Base-by-base conservation (phyloP, 441 rosid genomes). In the Croton laevigatus region DNA sequence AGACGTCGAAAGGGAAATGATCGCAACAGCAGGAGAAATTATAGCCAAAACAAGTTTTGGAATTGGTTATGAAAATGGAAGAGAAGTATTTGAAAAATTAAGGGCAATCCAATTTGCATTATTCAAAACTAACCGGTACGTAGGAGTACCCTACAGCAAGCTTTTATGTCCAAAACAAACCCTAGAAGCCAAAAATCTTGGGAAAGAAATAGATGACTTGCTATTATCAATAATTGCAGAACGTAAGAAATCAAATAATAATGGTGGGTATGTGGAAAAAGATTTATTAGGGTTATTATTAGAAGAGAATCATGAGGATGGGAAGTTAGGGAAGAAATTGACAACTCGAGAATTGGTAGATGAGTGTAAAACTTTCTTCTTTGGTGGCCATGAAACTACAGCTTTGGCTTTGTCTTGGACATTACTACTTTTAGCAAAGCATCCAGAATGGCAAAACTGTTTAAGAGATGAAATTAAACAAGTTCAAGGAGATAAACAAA, bases 301-400 rank as follows among this genome's bases (percentile, higher is more conserved):
- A 11, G 77, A 81, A 60, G 86, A 66, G 22, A 78, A 66, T 53
- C 71, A 61, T 5, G 74, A 65, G 0, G 89, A 85, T 19, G 86
- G 85, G 0, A 73, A 69, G 32, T 32, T 16, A 8, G 81, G 81
- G 74, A 86, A 83, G 83, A 80, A 54, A 12, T 71, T 95, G 70
- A 81, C 91, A n/a, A 76, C 85, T 1, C 75, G 83, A 64, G 94
- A 95, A 59, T 79, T 95, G 14, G 90, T 95, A 0, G 98, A 95
- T 34, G 98, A 95, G 79, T 91, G 97, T 82, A 95, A 95, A 76
- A 95, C 99, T 8, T 91, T 95, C 81, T 92, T 95, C 87, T 95
- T 95, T 44, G 98, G 83, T 48, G 99, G 99, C 8, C 98, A 95
- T 57, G 99, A 95, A 73, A 95, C 98, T 7, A 91, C 99, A 1